Percentiles rank a stretch among this genome's conserved stretches.
These are phyloP conservation scores for Leishmania aethiopica DNA, from an alignment of 208 protist genomes.

Conservation along the genomic window DNA sequence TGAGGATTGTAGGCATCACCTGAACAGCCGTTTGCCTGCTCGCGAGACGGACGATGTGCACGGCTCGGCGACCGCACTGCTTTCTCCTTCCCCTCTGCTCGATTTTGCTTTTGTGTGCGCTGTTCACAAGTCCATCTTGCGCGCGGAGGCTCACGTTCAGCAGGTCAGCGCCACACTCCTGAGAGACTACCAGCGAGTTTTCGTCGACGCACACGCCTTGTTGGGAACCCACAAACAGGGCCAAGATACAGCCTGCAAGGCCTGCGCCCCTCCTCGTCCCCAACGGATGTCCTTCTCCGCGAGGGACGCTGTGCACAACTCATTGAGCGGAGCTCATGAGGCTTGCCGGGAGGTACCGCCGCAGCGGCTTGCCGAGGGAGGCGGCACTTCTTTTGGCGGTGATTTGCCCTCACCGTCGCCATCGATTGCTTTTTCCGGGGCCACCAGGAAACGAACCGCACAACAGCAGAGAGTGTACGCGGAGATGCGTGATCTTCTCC, in stretches of 20 bases:
- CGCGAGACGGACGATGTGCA: background rate
- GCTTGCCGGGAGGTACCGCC: background rate
- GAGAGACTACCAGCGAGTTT: background rate
- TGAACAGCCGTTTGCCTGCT: background rate
- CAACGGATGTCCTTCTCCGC: background rate
- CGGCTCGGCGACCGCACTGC: background rate
- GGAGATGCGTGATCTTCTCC: conserved; percentile 40
- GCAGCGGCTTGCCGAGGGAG: background rate
- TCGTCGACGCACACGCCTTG: background rate
- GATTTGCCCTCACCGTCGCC: background rate
- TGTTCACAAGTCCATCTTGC: conserved; percentile 43
- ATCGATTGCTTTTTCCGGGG: background rate
- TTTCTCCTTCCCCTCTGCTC: background rate
- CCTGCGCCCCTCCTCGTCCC: too few relatives aligned
- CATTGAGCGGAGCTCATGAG: background rate
- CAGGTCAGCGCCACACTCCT: conserved; percentile 18
- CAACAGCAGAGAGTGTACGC: conserved; percentile 41
- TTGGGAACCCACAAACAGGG: too few relatives aligned
- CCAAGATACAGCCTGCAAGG: background rate
- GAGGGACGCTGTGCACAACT: background rate
- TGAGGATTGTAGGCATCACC: conserved; percentile 9
- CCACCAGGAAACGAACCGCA: background rate
- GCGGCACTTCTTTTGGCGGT: background rate
- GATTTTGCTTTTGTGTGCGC: conserved; percentile 37
- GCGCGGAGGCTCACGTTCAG: conserved; percentile 61